Evolutionary conservation across 768 basidiomycete species (phyloP), one percentile per base, ranked within the genome.

Genomic region (Rhodotorula diobovata): DNA sequence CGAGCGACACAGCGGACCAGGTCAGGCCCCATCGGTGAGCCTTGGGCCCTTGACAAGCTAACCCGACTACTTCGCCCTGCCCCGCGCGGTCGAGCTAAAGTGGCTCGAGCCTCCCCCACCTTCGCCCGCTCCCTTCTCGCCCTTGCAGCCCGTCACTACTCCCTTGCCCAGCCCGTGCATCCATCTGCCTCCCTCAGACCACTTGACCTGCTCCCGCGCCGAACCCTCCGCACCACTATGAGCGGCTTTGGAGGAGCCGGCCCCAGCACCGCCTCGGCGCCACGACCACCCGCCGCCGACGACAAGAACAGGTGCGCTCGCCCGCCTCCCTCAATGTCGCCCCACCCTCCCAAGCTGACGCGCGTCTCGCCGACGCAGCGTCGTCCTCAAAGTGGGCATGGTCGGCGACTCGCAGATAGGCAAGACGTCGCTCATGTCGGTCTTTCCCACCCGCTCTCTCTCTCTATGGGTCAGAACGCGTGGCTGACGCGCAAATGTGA

Each of bases 361-460:
- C n/a, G 25, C 14, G 25, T 41, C 15, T 20, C 28, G 1, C 30
- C 5, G 21, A 6, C 14, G 41, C 37, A 74, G 73, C 46, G 73
- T 74, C 25, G 70, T 71, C 15, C 50, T 74, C 41, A 74, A 99
- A 82, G 95, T 99, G 61, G 95, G 95, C 67, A 99, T 99, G 95
- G 93, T 99, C 58, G 96, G 96, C 61, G 95, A 99, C 84, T 93
- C 93, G 79, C 95, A 97, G 84, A 97, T 98, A 79, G 94, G 95
- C 77, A 97, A 98, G 86, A 98, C 95, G 74, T 93, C 91, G 82
- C 85, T 98, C 80, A 98, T 98, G 95, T 63, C 14, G n/a, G 70
- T 50, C 20, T 2, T 34, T 2, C 2, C 39, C 4, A 25, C 62
- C 28, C 32, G 34, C 7, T 34, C 41, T 14, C 18, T 25, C 59